phyloP scores from a whole-genome alignment of 768 basidiomycete genomes.

The Fomitopsis pulvina region DNA sequence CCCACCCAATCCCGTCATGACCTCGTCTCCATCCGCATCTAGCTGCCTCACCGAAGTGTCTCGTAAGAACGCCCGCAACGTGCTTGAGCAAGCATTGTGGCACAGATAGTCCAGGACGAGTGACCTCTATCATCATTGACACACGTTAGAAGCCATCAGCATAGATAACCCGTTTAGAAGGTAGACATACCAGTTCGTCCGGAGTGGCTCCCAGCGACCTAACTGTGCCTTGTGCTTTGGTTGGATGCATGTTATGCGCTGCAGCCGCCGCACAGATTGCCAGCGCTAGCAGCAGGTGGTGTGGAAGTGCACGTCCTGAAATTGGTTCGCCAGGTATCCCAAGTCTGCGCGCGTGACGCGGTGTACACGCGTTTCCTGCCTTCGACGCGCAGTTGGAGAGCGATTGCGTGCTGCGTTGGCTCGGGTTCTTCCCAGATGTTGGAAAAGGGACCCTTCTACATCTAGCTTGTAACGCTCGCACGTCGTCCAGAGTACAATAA shows the following conservation, averaged over 20 bases:
- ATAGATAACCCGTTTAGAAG: too few relatives aligned
- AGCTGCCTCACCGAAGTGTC: slow-evolving; percentile 58
- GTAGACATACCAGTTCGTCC: slow-evolving; percentile 11
- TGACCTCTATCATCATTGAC: slow-evolving; percentile 48
- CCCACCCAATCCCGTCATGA: slow-evolving; percentile 24
- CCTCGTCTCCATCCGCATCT: slow-evolving; percentile 68
- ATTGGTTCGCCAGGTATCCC: not conserved
- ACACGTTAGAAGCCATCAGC: too few relatives aligned
- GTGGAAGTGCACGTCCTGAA: too few relatives aligned
- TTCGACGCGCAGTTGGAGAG: not conserved
- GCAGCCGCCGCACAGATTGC: too few relatives aligned
- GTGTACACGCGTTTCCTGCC: not conserved
- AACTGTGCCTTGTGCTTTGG: not conserved
- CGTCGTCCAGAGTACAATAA: not conserved
- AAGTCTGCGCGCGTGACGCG: not conserved
- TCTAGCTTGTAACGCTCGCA: not conserved
- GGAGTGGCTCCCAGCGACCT: slow-evolving; percentile 10
- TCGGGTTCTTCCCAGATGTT: too few relatives aligned
- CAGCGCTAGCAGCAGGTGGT: too few relatives aligned
- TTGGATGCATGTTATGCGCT: not conserved
- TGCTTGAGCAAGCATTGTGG: slow-evolving; percentile 65
- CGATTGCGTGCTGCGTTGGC: not conserved
- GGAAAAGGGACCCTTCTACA: too few relatives aligned
- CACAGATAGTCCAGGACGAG: slow-evolving; percentile 74
- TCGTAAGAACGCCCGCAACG: slow-evolving; percentile 59